These are phyloP conservation scores for Alternaria postmessia DNA, from an alignment of 2,329 filamentous ascomycete genomes.

Conservation along the genomic window DNA sequence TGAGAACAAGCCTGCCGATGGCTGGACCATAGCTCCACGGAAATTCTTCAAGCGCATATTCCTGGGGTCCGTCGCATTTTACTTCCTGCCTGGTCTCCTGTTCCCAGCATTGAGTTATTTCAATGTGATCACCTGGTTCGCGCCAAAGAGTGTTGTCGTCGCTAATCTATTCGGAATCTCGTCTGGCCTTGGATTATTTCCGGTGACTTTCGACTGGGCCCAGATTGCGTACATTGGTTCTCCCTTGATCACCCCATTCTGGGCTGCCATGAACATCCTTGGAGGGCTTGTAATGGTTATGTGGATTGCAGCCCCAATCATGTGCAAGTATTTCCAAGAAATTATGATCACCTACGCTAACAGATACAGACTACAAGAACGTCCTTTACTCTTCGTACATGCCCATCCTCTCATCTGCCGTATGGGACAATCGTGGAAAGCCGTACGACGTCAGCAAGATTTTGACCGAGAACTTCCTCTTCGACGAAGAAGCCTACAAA, in stretches of 20 bases:
- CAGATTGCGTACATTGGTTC: conserved; percentile 89
- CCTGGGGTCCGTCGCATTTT: conserved; percentile 76
- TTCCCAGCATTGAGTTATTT: conserved; percentile 89
- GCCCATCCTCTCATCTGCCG: conserved; percentile 83
- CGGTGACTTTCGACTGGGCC: conserved; percentile 89
- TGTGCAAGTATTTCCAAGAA: conserved; percentile 58
- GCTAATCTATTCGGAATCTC: conserved; percentile 86
- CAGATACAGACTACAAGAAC: conserved; percentile 71
- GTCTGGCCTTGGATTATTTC: conserved; percentile 85
- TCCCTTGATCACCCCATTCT: conserved; percentile 82
- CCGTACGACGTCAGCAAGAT: conserved; percentile 85
- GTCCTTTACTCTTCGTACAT: conserved; percentile 83
- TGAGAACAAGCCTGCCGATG: conserved; percentile 81
- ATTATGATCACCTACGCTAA: conserved; percentile 8
- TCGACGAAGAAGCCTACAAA: conserved; percentile 78
- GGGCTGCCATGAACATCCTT: conserved; percentile 85
- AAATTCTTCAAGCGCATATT: conserved; percentile 83
- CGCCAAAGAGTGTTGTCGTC: conserved; percentile 83
- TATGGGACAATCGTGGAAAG: conserved; percentile 84
- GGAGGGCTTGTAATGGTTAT: conserved; percentile 82
- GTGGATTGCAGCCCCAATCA: conserved; percentile 81
- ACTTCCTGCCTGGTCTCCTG: conserved; percentile 83
- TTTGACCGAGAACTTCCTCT: conserved; percentile 77
- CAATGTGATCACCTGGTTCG: conserved; percentile 88
- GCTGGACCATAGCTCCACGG: conserved; percentile 83